phyloP scores from a whole-genome alignment of 2,329 filamentous ascomycete genomes.

The Diaporthe batatas region DNA sequence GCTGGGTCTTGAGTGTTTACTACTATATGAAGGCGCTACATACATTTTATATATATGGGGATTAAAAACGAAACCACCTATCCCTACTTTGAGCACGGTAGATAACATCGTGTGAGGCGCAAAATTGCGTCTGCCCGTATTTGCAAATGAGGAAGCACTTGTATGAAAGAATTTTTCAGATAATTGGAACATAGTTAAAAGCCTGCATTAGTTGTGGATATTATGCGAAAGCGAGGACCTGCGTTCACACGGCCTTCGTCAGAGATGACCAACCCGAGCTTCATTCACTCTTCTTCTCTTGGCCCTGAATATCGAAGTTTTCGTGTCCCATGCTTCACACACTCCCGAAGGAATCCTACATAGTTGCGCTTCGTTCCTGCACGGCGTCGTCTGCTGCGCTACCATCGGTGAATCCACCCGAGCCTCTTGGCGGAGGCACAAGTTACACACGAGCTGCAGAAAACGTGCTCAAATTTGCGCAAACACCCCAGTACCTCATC shows the following conservation, averaged over 20 bases:
- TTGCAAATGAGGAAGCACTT: too few species aligned
- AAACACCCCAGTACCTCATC: background rate
- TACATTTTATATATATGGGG: too few species aligned
- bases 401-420: slow-evolving; percentile 12
- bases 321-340: background rate
- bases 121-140: too few species aligned
- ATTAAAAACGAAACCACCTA: too few species aligned
- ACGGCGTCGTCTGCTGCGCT: background rate
- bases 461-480: slow-evolving; percentile 33
- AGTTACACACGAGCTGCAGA: slow-evolving; percentile 21
- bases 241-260: background rate
- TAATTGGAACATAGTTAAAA: too few species aligned
- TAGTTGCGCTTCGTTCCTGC: background rate
- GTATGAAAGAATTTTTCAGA: too few species aligned
- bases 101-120: too few species aligned
- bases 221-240: too few species aligned
- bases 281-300: background rate
- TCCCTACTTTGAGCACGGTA: too few species aligned
- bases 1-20: too few species aligned
- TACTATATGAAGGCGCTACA: too few species aligned
- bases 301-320: background rate
- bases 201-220: too few species aligned
- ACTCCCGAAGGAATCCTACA: background rate
- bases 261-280: background rate
- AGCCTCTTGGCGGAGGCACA: slow-evolving; percentile 18